phyloP scores from a whole-genome alignment of 2,329 filamentous ascomycete species.

The Colletotrichum sp. region DNA sequence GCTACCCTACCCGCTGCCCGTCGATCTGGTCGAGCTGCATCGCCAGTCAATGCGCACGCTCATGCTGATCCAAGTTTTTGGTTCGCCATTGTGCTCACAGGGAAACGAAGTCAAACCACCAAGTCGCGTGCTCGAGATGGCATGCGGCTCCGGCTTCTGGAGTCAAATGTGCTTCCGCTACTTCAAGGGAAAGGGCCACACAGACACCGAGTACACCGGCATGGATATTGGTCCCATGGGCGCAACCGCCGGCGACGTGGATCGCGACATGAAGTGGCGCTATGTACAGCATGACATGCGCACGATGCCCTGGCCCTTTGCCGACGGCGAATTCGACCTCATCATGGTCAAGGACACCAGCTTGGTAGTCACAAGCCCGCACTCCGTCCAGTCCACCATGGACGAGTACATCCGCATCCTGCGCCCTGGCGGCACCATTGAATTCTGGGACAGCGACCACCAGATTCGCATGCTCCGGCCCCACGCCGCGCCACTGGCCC shows the following conservation, averaged over 20 bases:
- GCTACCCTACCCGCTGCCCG: slow-evolving; percentile 82
- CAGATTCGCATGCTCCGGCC: slow-evolving; percentile 83
- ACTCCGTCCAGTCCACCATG: slow-evolving; percentile 55
- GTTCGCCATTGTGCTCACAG: slow-evolving; percentile 78
- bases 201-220: slow-evolving; percentile 78
- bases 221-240: slow-evolving; percentile 77
- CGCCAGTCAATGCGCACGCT: slow-evolving; percentile 86
- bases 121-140: slow-evolving; percentile 80
- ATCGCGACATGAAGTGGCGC: slow-evolving; percentile 82
- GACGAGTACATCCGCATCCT: slow-evolving; percentile 82
- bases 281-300: slow-evolving; percentile 90
- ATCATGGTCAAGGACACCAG: slow-evolving; percentile 88
- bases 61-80: slow-evolving; percentile 81
- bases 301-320: slow-evolving; percentile 76
- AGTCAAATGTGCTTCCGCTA: slow-evolving; percentile 86
- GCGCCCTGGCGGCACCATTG: slow-evolving; percentile 77
- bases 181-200: slow-evolving; percentile 71
- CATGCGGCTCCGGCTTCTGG: slow-evolving; percentile 90
- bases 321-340: slow-evolving; percentile 82
- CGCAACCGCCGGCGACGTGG: slow-evolving; percentile 49
- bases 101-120: slow-evolving; percentile 63
- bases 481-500: slow-evolving; percentile 65
- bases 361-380: slow-evolving; percentile 65
- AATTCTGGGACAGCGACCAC: slow-evolving; percentile 91
- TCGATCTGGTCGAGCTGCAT: slow-evolving; percentile 86